Percentiles rank a stretch among this genome's conserved stretches.
Evolutionary conservation across 2,329 filamentous ascomycete species (phyloP).

Genomic region (Alternaria arbusti): DNA sequence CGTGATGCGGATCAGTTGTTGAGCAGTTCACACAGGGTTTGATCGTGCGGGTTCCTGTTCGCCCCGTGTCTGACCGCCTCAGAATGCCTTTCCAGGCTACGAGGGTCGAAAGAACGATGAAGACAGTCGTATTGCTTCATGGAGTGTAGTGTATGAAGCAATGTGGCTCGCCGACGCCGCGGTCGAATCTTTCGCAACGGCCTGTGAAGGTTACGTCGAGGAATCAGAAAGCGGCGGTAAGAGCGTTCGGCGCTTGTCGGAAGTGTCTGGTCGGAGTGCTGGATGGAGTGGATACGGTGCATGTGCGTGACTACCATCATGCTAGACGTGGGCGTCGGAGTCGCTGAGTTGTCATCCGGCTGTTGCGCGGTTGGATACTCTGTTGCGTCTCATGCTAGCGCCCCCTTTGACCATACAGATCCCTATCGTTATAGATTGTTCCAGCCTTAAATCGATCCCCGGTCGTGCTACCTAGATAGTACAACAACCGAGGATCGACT

Average conservation of each 20-base stretch:
- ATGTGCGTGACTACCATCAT: neutral
- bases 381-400: neutral
- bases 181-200: neutral
- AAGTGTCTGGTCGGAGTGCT: neutral
- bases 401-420: neutral
- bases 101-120: neutral
- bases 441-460: neutral
- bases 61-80: neutral
- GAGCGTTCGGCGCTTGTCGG: neutral
- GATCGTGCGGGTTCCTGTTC: neutral
- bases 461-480: neutral
- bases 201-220: neutral
- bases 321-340: neutral
- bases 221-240: too few species aligned
- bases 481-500: neutral
- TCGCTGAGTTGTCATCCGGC: neutral
- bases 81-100: rapidly evolving
- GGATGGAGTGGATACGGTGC: neutral
- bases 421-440: neutral
- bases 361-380: neutral
- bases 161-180: neutral
- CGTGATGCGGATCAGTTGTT: neutral
- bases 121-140: too few species aligned
- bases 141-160: too few species aligned
- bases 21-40: neutral